These are phyloP conservation scores for Thielaviopsis punctulata DNA, from an alignment of 2,329 filamentous ascomycete genomes.

Conservation along the genomic window DNA sequence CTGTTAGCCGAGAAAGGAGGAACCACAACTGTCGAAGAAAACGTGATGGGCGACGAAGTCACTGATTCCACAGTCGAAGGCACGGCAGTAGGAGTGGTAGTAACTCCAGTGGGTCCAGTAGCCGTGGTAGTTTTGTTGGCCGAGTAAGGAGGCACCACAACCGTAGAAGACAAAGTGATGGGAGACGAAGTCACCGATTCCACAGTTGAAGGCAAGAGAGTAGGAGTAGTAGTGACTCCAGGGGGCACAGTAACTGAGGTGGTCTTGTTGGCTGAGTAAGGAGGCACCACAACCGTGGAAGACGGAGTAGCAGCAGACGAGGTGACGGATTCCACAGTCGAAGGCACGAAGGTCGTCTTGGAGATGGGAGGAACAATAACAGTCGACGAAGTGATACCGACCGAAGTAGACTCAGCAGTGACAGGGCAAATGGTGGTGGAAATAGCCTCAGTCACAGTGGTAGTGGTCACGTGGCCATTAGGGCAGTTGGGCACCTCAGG, in stretches of 20 bases:
- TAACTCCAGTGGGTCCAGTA: too few species aligned
- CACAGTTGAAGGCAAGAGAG: background rate
- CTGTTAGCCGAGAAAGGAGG: background rate
- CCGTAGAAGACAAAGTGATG: background rate
- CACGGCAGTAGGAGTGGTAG: background rate
- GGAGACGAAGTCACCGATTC: background rate
- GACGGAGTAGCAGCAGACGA: background rate
- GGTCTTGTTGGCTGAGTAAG: background rate
- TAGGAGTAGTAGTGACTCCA: too few species aligned
- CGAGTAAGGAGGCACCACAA: background rate
- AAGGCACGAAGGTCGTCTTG: background rate
- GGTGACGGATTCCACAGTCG: background rate
- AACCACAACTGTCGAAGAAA: background rate
- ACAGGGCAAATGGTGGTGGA: constrained; percentile 10
- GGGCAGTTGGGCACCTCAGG: constrained; percentile 13
- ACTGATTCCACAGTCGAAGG: background rate
- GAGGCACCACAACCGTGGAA: background rate
- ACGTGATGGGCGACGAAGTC: background rate
- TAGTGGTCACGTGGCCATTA: constrained; percentile 11
- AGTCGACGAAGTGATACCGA: background rate
- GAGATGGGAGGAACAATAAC: background rate
- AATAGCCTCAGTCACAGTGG: constrained; percentile 14
- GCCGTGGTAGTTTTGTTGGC: too few species aligned
- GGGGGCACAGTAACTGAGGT: background rate
- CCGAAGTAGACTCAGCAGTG: background rate